These are phyloP conservation scores for Fusarium redolens DNA, from an alignment of 2,329 filamentous ascomycete genomes.

Conservation along the genomic window DNA sequence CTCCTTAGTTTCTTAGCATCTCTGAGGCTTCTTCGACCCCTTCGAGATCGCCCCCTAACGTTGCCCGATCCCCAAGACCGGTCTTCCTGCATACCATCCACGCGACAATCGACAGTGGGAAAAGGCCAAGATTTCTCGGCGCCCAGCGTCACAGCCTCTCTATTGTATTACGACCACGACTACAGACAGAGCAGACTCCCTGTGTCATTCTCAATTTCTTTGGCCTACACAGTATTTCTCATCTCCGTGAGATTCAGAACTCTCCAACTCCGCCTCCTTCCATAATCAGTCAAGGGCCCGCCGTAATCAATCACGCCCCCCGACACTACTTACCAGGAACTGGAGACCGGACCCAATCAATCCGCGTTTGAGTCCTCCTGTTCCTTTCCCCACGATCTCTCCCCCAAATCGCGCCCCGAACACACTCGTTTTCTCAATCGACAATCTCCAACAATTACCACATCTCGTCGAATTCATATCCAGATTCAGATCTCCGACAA, in stretches of 20 bases:
- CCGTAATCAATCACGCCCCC: conserved; percentile 20
- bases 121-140: conserved; percentile 31
- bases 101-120: conserved; percentile 24
- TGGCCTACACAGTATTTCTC: neutral
- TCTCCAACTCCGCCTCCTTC: conserved; percentile 17
- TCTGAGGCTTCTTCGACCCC: conserved; percentile 20
- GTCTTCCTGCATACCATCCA: conserved; percentile 15
- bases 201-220: neutral
- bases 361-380: conserved; percentile 24
- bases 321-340: neutral
- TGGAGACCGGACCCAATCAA: conserved; percentile 6
- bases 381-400: conserved; percentile 24
- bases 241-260: neutral
- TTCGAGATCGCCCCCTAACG: conserved; percentile 32
- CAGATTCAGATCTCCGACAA: neutral
- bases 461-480: conserved; percentile 4
- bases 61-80: conserved; percentile 4
- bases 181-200: neutral
- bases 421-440: conserved; percentile 17
- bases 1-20: neutral
- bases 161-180: neutral
- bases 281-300: conserved; percentile 15
- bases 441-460: neutral
- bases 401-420: conserved; percentile 25
- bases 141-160: conserved; percentile 31